Evolutionary conservation across 2,329 filamentous ascomycete genomes (phyloP), one percentile per base, ranked within the genome.

Genomic region (Neofusicoccum sp.): DNA sequence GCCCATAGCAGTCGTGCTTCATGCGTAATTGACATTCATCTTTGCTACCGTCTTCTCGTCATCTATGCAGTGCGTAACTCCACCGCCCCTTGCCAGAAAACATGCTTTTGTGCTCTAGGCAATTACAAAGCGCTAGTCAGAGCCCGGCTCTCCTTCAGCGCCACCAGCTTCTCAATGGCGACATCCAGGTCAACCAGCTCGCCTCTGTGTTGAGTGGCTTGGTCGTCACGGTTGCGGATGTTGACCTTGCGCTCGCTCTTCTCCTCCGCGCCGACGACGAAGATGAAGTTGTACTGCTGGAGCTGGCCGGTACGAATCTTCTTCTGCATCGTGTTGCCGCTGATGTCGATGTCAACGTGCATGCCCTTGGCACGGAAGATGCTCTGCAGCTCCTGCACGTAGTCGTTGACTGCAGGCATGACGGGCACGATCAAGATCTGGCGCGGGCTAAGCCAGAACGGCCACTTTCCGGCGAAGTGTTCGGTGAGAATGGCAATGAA

Each of bases 381-480:
- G 64, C 78, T 76, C 71, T 90, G 87, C 6, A 94, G 87, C 76
- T 94, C 90, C 82, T 75, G 73, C 66, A 90, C 90, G 75, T 95
- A 93, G 72, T 88, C 87, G 71, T 87, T 84, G 70, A 84, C 89
- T 49, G 85, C 83, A 56, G 89, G 88, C 78, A 90, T 90, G 65
- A 92, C 90, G 7, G 91, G 91, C 66, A 93, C 88, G 67, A 95
- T 85, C 69, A 90, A 83, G 67, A 95, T 86, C 77, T 95, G 91
- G 58, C 91, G 85, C n/a, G 91, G 91, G 69, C 88, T 91, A 66
- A 95, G 80, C 91, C 91, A 95, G 83, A 94, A 92, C 1, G 91
- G 91, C 91, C 91, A 95, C 80, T 93, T 93, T 70, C 91, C 91
- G 61, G 84, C 91, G 74, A 92, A 94, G 78, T 94, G 91, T 82